A percentile compares a stretch with the other conserved stretches of the same genome.
Evolutionary conservation across 352 stramenopile species (phyloP).

Genomic region (Phytophthora rubi): DNA sequence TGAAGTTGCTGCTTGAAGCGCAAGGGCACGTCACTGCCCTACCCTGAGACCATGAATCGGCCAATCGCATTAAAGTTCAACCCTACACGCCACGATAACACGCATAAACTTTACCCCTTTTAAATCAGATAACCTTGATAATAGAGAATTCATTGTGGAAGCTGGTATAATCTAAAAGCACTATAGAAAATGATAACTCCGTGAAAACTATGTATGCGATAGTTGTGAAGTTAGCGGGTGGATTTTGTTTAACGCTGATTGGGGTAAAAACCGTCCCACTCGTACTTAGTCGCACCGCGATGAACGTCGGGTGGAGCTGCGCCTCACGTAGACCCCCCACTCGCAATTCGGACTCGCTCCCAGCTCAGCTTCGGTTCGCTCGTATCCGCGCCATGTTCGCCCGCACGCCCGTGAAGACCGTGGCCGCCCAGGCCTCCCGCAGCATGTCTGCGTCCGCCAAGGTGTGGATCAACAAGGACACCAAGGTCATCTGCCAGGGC

Average conservation of each 20-base stretch:
- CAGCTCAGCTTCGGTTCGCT: slow-evolving; percentile 5
- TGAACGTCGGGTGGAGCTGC: slow-evolving; percentile 35
- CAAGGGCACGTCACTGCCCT: slow-evolving; percentile 1
- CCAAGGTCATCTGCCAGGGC: slow-evolving; percentile 99
- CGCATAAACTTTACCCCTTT: not conserved
- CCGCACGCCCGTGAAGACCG: slow-evolving; percentile 57
- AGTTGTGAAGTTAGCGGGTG: not conserved
- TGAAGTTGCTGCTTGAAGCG: slow-evolving; percentile 20
- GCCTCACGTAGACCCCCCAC: slow-evolving; percentile 18
- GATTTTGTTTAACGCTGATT: slow-evolving; percentile 18
- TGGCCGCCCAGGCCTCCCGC: slow-evolving; percentile 53
- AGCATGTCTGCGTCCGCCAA: slow-evolving; percentile 96
- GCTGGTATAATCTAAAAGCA: too few relatives aligned
- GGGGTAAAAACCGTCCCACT: slow-evolving; percentile 25
- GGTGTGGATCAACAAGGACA: slow-evolving; percentile 99
- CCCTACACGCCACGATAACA: not conserved
- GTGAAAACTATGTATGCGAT: not conserved
- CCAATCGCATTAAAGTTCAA: slow-evolving; percentile 14
- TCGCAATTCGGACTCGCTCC: slow-evolving; percentile 25
- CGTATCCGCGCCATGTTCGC: slow-evolving; percentile 55
- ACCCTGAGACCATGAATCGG: not conserved
- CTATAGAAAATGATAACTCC: too few relatives aligned
- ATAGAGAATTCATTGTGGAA: too few relatives aligned
- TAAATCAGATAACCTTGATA: not conserved
- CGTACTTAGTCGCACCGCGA: slow-evolving; percentile 22